Evolutionary conservation across 2,329 filamentous ascomycete genomes (phyloP).

Genomic region (Penicillium palitans): DNA sequence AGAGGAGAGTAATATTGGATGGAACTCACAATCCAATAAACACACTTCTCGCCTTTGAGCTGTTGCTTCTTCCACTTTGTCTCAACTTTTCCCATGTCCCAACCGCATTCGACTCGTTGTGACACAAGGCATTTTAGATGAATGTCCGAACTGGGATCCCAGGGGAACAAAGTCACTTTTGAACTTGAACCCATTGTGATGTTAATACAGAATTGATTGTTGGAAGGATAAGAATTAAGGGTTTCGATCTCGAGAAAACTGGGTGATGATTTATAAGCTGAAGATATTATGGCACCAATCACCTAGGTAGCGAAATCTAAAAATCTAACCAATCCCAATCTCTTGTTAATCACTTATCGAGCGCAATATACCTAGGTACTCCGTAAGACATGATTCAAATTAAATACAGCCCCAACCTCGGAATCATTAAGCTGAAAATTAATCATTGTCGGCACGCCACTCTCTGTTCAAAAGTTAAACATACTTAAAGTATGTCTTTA

Average conservation of each 20-base stretch:
- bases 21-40: conserved; percentile 25
- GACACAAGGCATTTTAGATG: conserved; percentile 16
- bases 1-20: neutral
- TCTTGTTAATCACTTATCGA: neutral
- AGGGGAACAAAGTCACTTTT: conserved; percentile 18
- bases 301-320: neutral
- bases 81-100: conserved; percentile 22
- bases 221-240: neutral
- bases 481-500: neutral
- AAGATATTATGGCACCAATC: neutral
- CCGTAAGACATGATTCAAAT: neutral
- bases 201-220: neutral
- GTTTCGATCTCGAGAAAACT: neutral
- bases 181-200: conserved; percentile 8
- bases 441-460: neutral
- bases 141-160: conserved; percentile 18
- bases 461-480: neutral
- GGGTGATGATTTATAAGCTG: neutral
- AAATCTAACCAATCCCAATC: neutral
- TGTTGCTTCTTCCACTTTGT: conserved; percentile 18
- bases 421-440: neutral
- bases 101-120: conserved; percentile 23
- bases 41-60: conserved; percentile 19
- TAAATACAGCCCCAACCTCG: neutral
- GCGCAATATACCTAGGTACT: neutral